Base-by-base conservation (phyloP, 1,139 yeast genomes). In the Geotrichum reessii region DNA sequence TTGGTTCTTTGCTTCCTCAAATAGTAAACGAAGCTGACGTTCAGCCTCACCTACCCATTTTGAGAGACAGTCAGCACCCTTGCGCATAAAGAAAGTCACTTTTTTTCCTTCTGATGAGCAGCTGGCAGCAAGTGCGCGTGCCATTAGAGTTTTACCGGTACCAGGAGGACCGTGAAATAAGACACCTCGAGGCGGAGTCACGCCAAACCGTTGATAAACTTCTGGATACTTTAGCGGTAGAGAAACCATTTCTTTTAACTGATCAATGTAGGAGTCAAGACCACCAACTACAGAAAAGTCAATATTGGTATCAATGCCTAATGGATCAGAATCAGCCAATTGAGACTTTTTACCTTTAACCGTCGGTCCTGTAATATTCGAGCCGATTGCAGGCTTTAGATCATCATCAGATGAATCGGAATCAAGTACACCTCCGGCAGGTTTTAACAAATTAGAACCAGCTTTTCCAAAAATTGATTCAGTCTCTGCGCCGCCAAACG, bases 31-130 rank as follows among this genome's bases (percentile, higher is more conserved):
- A 63, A 93, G 78, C 71, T 93, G 97, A 65, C 98, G 81, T 74
- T 93, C 99, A 4, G 99, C 98, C 73, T 93, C 99, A 67, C 99
- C 99, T 6, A 93, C 98, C 98, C 99, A 93, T 74, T 93, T 93
- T 57, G 97, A 88, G 65, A 93, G 76, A 72, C 96, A 89, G 71
- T 93, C 99, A 0, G 99, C 98, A 64, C 99, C 99, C 72, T 93
- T 93, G 64, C 99, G 78, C 99, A 93, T 93, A 73, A 91, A 93
- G 69, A 93, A 93, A 0, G 99, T 90, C 59, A 93, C 92, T 67
- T 93, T 93, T 61, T 87, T 77, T n/a, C 55, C 55, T 11, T 87
- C 84, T 0, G 95, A 83, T 0, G 96, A 87, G 67, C 97, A 92
- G 65, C 96, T 87, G 0, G 98, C 93, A 0, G 99, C 99, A 58